Evolutionary conservation across 2,329 filamentous ascomycete species (phyloP), one percentile per base, ranked within the genome.

Genomic region (Coniochaeta ligniaria): DNA sequence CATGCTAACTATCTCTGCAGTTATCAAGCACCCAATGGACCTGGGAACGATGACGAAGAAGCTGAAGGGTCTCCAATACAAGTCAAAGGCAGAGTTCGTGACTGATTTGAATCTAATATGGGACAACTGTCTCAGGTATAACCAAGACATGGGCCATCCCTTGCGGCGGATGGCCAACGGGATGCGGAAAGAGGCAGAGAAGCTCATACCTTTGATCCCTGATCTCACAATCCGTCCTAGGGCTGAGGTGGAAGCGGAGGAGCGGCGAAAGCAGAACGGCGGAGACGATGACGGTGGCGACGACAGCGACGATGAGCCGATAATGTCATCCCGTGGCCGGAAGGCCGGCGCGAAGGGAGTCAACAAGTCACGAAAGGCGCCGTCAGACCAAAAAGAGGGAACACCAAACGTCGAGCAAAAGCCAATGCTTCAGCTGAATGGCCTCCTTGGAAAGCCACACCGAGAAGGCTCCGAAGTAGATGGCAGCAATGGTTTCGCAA

Each of bases 1-100:
- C n/a, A 36, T 57, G 11, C 55, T 62, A 26, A 59, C 57, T 60
- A 45, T 33, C 47, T 36, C 58, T 58, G 54, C 70, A 92, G 89
- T 91, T 66, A 97, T 98, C 75, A 97, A 96, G 76, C 89, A 93
- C 55, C 95, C 95, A 1, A 99, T 99, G 95, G 95, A 99, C 72
- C 86, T 99, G 61, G 95, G 95, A 41, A 89, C 88, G 56, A 98
- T 99, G 92, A 96, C 96, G 63, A 99, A 99, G 78, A 99, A 98
- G 78, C 85, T 99, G 60, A 94, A 94, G 72, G 82, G 83, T 11
- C 76, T 92, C 38, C 82, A 83, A 41, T 95, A 91, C 76, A 93
- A 91, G 72, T 93, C 90, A 55, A 99, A 99, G 77, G 85, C 90
- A 63, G 95, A 99, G 26, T 99, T 99, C 66, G 92, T 98, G 28